These are phyloP conservation scores for Halteria grandinella DNA, from an alignment of 73 alveolate genomes.

Conservation along the genomic window DNA sequence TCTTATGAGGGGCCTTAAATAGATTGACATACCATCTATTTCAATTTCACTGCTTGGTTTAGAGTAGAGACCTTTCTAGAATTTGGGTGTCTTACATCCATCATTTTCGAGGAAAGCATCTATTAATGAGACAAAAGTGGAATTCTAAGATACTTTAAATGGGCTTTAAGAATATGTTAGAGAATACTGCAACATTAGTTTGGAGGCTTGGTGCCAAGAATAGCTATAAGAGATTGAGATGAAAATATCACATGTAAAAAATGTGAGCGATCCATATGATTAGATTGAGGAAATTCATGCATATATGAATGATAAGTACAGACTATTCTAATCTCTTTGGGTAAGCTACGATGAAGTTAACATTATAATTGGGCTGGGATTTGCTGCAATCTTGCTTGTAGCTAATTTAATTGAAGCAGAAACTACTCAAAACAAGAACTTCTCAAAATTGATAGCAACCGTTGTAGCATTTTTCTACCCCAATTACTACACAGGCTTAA, in stretches of 20 bases:
- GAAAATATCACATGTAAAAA: no score
- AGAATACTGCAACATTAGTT: not conserved
- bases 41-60: not conserved
- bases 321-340: not conserved
- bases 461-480: not conserved
- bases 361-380: no score
- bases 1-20: not conserved
- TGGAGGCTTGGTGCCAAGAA: constrained; percentile 5
- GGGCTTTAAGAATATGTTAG: constrained; percentile 5
- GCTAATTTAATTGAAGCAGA: no score
- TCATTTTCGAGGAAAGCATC: not conserved
- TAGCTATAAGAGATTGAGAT: not conserved
- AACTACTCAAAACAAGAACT: not conserved
- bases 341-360: no score
- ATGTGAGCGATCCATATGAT: no score
- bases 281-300: no score
- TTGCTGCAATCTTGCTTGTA: no score
- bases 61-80: constrained; percentile 6
- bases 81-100: constrained; percentile 31
- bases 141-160: not conserved
- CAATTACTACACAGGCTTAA: not conserved
- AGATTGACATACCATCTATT: constrained; percentile 12
- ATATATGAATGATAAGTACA: not conserved
- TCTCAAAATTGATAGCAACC: not conserved
- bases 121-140: not conserved